phyloP scores from a whole-genome alignment of 2,329 filamentous ascomycete genomes.

The Claviceps sorghi region DNA sequence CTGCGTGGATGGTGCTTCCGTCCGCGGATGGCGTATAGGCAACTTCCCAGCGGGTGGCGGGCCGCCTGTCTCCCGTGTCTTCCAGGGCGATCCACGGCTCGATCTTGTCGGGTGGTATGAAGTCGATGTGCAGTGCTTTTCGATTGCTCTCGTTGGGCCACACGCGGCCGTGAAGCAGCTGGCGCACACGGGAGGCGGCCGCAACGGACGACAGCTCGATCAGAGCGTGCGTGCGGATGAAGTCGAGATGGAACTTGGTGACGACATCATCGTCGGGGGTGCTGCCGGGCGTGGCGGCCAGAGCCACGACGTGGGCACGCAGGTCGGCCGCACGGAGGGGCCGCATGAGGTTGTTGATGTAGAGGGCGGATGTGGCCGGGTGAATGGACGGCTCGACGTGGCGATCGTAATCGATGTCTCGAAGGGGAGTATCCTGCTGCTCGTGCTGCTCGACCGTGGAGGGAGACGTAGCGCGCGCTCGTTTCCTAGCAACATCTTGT shows the following conservation, averaged over 20 bases:
- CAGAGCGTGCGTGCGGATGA: constrained; percentile 78
- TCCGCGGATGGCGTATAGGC: constrained; percentile 46
- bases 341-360: constrained; percentile 82
- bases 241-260: constrained; percentile 62
- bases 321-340: constrained; percentile 59
- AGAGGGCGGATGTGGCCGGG: constrained; percentile 61
- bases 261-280: constrained; percentile 40
- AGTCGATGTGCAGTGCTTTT: constrained; percentile 78
- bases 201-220: constrained; percentile 53
- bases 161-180: constrained; percentile 58
- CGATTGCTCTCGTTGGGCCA: constrained; percentile 82
- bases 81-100: constrained; percentile 61
- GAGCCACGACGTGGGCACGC: constrained; percentile 49
- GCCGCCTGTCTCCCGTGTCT: constrained; percentile 30
- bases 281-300: constrained; percentile 46
- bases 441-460: not conserved
- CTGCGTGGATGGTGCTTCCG: constrained; percentile 34
- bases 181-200: constrained; percentile 63
- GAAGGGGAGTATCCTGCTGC: not conserved
- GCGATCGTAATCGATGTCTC: constrained; percentile 19
- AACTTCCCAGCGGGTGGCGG: constrained; percentile 52
- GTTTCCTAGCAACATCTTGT: constrained; percentile 39
- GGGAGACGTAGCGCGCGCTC: constrained; percentile 24
- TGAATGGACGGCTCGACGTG: constrained; percentile 46
- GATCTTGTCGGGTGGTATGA: constrained; percentile 63